phyloP scores from a whole-genome alignment of 2,329 filamentous ascomycete genomes.

The Cladosporium halotolerans region DNA sequence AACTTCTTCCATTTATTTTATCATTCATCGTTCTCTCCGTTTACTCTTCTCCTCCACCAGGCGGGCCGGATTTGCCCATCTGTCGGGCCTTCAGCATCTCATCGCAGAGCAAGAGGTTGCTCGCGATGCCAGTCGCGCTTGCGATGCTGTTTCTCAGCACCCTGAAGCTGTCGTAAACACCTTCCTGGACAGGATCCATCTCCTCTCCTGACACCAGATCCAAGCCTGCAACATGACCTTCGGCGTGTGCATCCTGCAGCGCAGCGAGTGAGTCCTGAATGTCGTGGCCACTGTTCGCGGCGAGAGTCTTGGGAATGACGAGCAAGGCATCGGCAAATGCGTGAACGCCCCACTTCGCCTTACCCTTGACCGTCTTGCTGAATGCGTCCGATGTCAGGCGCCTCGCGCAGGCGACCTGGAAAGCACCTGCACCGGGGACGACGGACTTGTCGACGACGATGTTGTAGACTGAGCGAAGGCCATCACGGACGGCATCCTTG shows the following conservation, averaged over 20 bases:
- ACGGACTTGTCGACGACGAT: conserved; percentile 98
- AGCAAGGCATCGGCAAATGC: conserved; percentile 93
- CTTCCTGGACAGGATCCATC: conserved; percentile 90
- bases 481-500: conserved; percentile 91
- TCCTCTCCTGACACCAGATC: conserved; percentile 81
- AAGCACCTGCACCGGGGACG: conserved; percentile 88
- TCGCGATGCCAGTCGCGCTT: conserved; percentile 89
- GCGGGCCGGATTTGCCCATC: conserved; percentile 55
- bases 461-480: conserved; percentile 94
- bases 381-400: conserved; percentile 85
- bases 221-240: conserved; percentile 80
- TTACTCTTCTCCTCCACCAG: conserved; percentile 23
- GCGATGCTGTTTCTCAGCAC: conserved; percentile 90
- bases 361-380: conserved; percentile 87
- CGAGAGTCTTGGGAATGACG: conserved; percentile 94
- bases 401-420: conserved; percentile 86
- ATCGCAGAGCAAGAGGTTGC: conserved; percentile 90
- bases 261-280: conserved; percentile 90
- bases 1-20: conserved; percentile 7
- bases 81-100: conserved; percentile 96
- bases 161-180: conserved; percentile 93
- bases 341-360: conserved; percentile 91
- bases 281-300: conserved; percentile 91
- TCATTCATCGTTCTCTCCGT: conserved; percentile 1
- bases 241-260: conserved; percentile 76